Evolutionary conservation across 306 rosid species (phyloP).

Genomic region (apple (Malus domestica)): DNA sequence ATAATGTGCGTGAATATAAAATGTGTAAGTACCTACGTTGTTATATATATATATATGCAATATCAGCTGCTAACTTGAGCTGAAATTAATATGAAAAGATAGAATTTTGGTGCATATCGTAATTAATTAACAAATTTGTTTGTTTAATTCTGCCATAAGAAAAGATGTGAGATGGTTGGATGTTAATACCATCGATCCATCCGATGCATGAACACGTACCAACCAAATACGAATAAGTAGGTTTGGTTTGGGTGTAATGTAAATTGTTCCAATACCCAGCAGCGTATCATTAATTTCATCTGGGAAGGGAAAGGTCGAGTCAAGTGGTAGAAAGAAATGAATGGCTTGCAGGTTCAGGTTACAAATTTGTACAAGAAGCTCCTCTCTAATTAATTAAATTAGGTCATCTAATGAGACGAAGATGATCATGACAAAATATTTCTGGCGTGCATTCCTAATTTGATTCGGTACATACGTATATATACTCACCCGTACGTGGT

Average conservation of each 20-base stretch:
- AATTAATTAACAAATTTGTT: background rate
- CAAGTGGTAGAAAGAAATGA: background rate
- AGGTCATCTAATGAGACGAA: background rate
- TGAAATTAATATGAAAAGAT: background rate
- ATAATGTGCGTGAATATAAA: too few relatives aligned
- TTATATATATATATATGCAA: too few relatives aligned
- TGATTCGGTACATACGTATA: too few relatives aligned
- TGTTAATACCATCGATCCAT: background rate
- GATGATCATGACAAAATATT: too few relatives aligned
- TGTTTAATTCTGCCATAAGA: background rate
- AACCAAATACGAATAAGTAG: too few relatives aligned
- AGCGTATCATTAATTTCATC: background rate
- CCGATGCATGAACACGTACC: too few relatives aligned
- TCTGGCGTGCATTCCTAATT: background rate
- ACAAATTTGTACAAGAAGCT: too few relatives aligned
- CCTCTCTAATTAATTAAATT: too few relatives aligned
- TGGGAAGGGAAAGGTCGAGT: background rate
- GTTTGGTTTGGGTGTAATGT: too few relatives aligned
- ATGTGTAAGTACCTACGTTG: too few relatives aligned
- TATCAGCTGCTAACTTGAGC: background rate
- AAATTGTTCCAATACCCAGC: background rate
- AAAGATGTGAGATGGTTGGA: background rate
- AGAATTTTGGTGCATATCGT: background rate
- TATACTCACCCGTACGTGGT: too few relatives aligned
- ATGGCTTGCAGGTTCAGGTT: background rate